These are phyloP conservation scores for Mycothermus thermophilus DNA, from an alignment of 495 filamentous ascomycete species.

Conservation along the genomic window DNA sequence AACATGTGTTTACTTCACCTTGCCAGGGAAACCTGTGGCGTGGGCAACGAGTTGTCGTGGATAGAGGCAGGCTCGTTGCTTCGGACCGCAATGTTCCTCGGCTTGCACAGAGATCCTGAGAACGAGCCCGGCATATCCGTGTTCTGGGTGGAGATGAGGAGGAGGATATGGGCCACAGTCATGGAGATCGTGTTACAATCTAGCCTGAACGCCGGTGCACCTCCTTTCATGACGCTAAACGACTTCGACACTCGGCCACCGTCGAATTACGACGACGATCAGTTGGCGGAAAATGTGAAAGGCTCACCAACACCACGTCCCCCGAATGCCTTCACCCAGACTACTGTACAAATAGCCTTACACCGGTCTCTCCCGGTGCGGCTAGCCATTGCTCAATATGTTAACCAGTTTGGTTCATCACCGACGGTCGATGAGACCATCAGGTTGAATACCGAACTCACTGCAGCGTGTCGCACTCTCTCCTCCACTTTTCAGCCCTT, in stretches of 20 bases:
- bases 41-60: conserved; percentile 46
- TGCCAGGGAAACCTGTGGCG: conserved; percentile 40
- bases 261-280: conserved; percentile 37
- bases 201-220: conserved; percentile 44
- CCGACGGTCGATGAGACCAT: conserved; percentile 26
- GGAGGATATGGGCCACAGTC: conserved; percentile 55
- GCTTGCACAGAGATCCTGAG: conserved; percentile 45
- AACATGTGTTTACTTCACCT: conserved; percentile 46
- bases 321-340: conserved; percentile 23
- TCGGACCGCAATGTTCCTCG: conserved; percentile 46
- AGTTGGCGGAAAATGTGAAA: conserved; percentile 21
- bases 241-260: conserved; percentile 47
- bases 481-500: conserved; percentile 17
- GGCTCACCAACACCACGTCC: conserved; percentile 7
- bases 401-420: conserved; percentile 21
- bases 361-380: conserved; percentile 23
- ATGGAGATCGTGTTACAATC: conserved; percentile 48
- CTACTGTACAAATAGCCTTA: conserved; percentile 24
- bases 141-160: conserved; percentile 49
- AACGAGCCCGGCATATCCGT: conserved; percentile 25
- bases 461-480: conserved; percentile 19
- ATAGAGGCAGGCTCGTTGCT: conserved; percentile 43
- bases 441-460: conserved; percentile 24
- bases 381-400: conserved; percentile 22
- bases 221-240: conserved; percentile 36